Conservation (phyloP, 2,329 filamentous ascomycete species). For the Ascochyta fabae region DNA sequence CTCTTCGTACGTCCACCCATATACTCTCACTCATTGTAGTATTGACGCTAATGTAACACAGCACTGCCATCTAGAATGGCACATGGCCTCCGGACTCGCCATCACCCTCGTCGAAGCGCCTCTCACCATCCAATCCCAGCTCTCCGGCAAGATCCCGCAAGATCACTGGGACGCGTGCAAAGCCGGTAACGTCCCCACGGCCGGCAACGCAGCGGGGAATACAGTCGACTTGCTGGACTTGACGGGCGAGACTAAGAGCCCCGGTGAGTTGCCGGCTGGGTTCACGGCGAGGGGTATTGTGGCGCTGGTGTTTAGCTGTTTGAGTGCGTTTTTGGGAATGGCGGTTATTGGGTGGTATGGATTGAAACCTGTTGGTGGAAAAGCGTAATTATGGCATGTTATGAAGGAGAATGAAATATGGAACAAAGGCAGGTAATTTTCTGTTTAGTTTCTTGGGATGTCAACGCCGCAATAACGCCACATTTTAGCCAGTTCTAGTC, state of each 20-base stretch:
- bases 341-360: constrained; percentile 73
- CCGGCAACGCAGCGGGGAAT: constrained; percentile 79
- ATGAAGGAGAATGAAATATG: neutral
- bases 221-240: constrained; percentile 66
- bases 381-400: neutral
- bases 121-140: constrained; percentile 63
- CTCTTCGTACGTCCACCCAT: constrained; percentile 25
- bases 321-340: constrained; percentile 73
- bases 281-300: constrained; percentile 76
- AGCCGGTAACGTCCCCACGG: constrained; percentile 56
- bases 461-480: neutral
- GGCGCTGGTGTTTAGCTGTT: constrained; percentile 74
- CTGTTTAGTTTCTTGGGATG: neutral
- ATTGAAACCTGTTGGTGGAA: constrained; percentile 44
- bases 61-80: constrained; percentile 49
- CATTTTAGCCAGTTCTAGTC: neutral
- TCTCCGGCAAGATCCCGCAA: constrained; percentile 63
- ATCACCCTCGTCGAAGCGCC: constrained; percentile 61
- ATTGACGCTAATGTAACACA: neutral
- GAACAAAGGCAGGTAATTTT: neutral
- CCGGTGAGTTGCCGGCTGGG: constrained; percentile 66
- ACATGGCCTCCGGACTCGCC: constrained; percentile 55
- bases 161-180: constrained; percentile 68
- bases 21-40: constrained; percentile 1
- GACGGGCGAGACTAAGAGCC: constrained; percentile 58